Conservation (phyloP, 805 yeast genomes). For the Isabelozyma pseudorhagii region DNA sequence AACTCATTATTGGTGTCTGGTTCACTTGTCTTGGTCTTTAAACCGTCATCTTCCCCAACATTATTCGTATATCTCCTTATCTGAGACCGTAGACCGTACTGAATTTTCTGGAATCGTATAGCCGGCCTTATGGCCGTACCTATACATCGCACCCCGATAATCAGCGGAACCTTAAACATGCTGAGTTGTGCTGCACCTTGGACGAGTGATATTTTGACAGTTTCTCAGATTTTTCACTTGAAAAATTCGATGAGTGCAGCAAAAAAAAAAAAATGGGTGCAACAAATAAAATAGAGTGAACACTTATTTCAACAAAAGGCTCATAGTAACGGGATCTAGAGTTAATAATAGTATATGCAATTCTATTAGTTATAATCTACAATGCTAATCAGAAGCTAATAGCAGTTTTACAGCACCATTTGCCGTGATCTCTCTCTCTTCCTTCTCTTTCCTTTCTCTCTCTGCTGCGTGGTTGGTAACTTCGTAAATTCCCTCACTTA, state of each 20-base stretch:
- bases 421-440: not conserved
- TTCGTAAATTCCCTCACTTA: slow-evolving; percentile 7
- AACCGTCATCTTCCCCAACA: not conserved
- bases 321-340: too few relatives aligned
- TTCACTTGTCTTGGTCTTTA: too few relatives aligned
- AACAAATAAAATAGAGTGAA: too few relatives aligned
- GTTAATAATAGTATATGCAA: not conserved
- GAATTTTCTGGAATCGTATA: not conserved
- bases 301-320: too few relatives aligned
- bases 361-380: not conserved
- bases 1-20: too few relatives aligned
- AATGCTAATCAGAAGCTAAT: not conserved
- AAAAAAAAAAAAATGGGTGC: too few relatives aligned
- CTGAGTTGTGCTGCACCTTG: not conserved
- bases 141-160: not conserved
- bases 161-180: not conserved
- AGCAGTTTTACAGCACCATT: not conserved
- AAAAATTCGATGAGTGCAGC: not conserved
- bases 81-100: not conserved
- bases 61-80: not conserved
- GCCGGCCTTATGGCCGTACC: not conserved
- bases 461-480: not conserved
- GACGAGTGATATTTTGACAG: not conserved
- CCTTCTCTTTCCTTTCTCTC: not conserved
- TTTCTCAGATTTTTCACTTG: not conserved